These are phyloP conservation scores for Phytophthora vignae DNA, from an alignment of 352 stramenopile genomes.

Conservation along the genomic window DNA sequence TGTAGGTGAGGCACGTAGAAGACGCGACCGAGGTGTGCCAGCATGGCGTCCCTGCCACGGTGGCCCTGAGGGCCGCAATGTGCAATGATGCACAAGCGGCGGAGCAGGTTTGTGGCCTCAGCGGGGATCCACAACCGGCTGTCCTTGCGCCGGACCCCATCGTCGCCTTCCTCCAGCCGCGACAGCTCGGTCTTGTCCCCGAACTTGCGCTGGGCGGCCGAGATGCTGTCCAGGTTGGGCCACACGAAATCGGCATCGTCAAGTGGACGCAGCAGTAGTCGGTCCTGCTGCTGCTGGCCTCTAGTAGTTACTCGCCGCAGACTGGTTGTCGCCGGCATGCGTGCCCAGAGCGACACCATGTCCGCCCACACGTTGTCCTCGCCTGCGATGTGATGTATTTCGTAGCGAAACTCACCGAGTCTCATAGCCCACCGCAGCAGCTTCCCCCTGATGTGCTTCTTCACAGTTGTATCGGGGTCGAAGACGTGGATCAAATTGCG, in stretches of 20 bases:
- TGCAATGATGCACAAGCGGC: slow-evolving; percentile 19
- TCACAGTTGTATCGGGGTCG: neutral
- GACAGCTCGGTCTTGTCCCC: neutral
- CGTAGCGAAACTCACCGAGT: neutral
- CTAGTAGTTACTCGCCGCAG: neutral
- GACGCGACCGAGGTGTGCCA: slow-evolving; percentile 10
- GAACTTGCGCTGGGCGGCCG: neutral
- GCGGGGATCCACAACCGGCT: neutral
- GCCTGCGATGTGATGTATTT: neutral
- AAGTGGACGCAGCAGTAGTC: neutral
- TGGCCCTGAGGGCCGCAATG: slow-evolving; percentile 14
- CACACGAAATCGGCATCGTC: slow-evolving; percentile 15
- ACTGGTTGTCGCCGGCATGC: neutral
- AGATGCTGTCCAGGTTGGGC: slow-evolving; percentile 6
- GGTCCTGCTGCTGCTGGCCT: neutral
- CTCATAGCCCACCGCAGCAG: neutral
- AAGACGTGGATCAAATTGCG: slow-evolving; percentile 11
- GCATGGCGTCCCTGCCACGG: slow-evolving; percentile 2
- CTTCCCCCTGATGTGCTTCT: neutral
- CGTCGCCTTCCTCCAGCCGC: neutral
- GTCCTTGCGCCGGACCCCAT: neutral
- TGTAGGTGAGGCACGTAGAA: slow-evolving; percentile 14
- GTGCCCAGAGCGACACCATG: slow-evolving; percentile 18
- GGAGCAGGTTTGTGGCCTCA: slow-evolving; percentile 1
- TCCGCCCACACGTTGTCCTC: slow-evolving; percentile 20